Conservation (phyloP, 805 yeast species). For the Blastobotrys terrestris region DNA sequence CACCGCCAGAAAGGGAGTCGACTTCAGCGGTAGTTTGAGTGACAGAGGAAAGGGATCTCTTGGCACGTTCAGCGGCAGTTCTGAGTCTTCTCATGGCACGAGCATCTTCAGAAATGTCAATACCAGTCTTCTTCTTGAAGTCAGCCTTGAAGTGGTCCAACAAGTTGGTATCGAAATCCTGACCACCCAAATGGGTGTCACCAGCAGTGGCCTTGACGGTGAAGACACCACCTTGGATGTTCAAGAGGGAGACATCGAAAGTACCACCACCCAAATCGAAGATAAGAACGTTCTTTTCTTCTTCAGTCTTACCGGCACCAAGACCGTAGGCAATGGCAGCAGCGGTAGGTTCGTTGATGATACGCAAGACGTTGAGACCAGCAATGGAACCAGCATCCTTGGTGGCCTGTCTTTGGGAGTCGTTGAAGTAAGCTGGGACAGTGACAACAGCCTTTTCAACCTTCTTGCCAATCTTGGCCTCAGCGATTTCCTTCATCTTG, state of each 20-base stretch:
- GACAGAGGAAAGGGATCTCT: slow-evolving; percentile 95
- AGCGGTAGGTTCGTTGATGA: slow-evolving; percentile 89
- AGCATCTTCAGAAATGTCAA: slow-evolving; percentile 82
- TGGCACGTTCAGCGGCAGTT: slow-evolving; percentile 98
- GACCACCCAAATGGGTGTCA: slow-evolving; percentile 99
- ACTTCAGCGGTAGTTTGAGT: slow-evolving; percentile 95
- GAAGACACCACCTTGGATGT: slow-evolving; percentile 94
- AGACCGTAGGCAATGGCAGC: slow-evolving; percentile 97
- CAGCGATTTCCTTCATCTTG: slow-evolving; percentile 85
- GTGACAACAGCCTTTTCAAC: slow-evolving; percentile 83
- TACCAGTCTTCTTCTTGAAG: slow-evolving; percentile 92
- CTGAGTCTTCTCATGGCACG: slow-evolving; percentile 97
- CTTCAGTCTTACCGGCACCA: slow-evolving; percentile 78
- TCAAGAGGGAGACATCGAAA: slow-evolving; percentile 87
- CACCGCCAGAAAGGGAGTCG: slow-evolving; percentile 92
- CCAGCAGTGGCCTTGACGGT: slow-evolving; percentile 98
- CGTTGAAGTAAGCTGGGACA: slow-evolving; percentile 85
- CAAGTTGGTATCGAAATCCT: slow-evolving; percentile 96
- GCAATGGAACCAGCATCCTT: slow-evolving; percentile 87
- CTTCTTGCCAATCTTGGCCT: slow-evolving; percentile 71
- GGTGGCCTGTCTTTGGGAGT: slow-evolving; percentile 86
- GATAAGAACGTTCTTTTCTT: slow-evolving; percentile 82
- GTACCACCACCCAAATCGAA: slow-evolving; percentile 98
- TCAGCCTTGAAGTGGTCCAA: slow-evolving; percentile 89
- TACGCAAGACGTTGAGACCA: slow-evolving; percentile 77